Base-by-base conservation (phyloP, 2,329 filamentous ascomycete species). In the Zalaria sp. region DNA sequence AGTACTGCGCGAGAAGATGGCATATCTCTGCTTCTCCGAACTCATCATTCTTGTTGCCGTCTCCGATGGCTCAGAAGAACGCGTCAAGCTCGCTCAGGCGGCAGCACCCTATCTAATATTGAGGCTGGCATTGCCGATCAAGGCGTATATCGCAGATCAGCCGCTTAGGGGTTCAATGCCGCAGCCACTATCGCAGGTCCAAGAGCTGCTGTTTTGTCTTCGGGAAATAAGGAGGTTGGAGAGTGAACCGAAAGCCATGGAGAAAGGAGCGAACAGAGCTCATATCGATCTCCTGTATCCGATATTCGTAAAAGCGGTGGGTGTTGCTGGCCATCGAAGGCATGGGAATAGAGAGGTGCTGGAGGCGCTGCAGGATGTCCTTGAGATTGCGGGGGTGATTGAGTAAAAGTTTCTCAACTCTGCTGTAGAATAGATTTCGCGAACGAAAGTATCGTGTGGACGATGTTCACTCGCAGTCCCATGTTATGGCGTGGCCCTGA, bases 151-250 rank as follows among this genome's bases (percentile, higher is more conserved):
- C 37, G 83, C 87, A 3, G 91, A 98, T 58, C 89, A 95, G 56
- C 88, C 89, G 1, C 67, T 98, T 18, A 73, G 91, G 9, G 88
- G 91, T 0, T 74, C 79, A 39, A 91, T 93, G 78, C 91, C 91
- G 4, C 84, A 91, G 57, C 89, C 89, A 0, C 68, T 85, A 4
- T 80, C 77, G 5, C 84, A 94, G 54, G 74, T 84, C 35, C 79
- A 75, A 47, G 91, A 94, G 56, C 64, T 98, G 7, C 57, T 83
- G 4, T 81, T 83, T 53, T 70, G 88, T 25, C 66, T 96, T 11
- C 63, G 66, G 38, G 67, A 75, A 37, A 66, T 94, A 29, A 73
- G 83, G 1, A 67, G 69, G 11, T 64, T 96, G 45, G 67, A 71
- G 42, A 83, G 81, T 42, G 81, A 87, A 49, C 73, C 77, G 35